Evolutionary conservation across 202 grass and related monocot genomes (phyloP).

Genomic region (Elaeis oleifera): DNA sequence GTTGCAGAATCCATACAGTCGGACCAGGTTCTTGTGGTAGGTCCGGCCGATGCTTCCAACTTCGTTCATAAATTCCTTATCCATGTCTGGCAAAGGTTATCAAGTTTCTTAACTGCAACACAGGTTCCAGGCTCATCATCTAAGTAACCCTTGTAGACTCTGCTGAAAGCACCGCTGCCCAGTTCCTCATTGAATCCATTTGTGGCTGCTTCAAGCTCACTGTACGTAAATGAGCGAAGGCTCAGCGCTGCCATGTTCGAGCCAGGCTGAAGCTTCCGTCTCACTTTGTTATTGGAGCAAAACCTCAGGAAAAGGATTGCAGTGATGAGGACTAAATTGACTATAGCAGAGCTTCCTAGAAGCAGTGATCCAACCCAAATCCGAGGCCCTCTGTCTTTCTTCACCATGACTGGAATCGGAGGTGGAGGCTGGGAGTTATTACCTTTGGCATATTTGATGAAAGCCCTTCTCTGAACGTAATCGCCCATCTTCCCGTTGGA

Average conservation of each 20-base stretch:
- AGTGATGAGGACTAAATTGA: slow-evolving; percentile 5
- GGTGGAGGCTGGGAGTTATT: neutral
- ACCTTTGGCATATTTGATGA: slow-evolving; percentile 8
- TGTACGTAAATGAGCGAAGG: too few relatives aligned
- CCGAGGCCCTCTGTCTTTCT: neutral
- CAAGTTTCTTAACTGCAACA: slow-evolving; percentile 60
- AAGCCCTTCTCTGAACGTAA: neutral
- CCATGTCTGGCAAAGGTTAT: slow-evolving; percentile 32
- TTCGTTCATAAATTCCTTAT: slow-evolving; percentile 59
- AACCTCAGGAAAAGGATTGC: neutral
- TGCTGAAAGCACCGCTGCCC: slow-evolving; percentile 14
- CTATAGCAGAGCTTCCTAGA: slow-evolving; percentile 17
- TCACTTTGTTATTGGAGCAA: neutral
- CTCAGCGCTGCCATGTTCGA: neutral
- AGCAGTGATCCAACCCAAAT: slow-evolving; percentile 5
- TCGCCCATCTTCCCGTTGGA: neutral
- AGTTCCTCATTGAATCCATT: slow-evolving; percentile 32
- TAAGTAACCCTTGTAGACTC: slow-evolving; percentile 43
- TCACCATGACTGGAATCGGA: neutral
- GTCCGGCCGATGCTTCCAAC: slow-evolving; percentile 56
- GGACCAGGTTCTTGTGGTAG: slow-evolving; percentile 57
- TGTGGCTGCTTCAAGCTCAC: slow-evolving; percentile 10
- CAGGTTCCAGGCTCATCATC: neutral
- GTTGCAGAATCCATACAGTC: slow-evolving; percentile 27
- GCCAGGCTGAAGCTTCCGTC: neutral